Percentiles rank a stretch among this genome's conserved stretches.
Conservation (phyloP, 108 stramenopile genomes). For the Nannochloropsis oceanica region DNA sequence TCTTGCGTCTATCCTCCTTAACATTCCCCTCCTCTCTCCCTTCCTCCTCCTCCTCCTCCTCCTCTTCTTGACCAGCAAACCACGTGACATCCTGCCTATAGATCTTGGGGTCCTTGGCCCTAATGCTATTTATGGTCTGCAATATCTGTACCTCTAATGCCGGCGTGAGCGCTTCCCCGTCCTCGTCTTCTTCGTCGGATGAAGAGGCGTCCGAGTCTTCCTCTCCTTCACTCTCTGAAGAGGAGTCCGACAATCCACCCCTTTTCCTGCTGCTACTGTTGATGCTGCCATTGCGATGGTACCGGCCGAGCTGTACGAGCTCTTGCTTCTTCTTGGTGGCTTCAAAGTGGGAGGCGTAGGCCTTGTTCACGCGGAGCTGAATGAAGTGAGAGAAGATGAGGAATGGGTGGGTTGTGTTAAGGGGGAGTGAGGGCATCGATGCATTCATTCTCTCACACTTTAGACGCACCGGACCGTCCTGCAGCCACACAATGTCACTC, state of each 20-base stretch:
- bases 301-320: background rate
- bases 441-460: too few relatives aligned
- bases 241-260: background rate
- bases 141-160: background rate
- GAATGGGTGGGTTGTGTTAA: too few relatives aligned
- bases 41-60: background rate
- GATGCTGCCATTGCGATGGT: background rate
- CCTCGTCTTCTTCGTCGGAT: background rate
- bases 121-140: background rate
- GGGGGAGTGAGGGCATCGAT: too few relatives aligned
- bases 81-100: slow-evolving; percentile 9
- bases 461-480: too few relatives aligned
- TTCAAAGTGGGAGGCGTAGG: background rate
- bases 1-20: slow-evolving; percentile 1
- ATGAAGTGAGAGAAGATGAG: background rate
- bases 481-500: too few relatives aligned
- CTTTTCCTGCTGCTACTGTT: background rate
- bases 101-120: slow-evolving; percentile 14
- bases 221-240: background rate
- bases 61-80: background rate
- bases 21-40: background rate
- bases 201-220: background rate
- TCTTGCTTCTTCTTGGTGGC: background rate
- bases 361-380: background rate
- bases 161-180: background rate